phyloP scores from a whole-genome alignment of 176 grass and related monocot genomes.

The Elaeis guineensis region DNA sequence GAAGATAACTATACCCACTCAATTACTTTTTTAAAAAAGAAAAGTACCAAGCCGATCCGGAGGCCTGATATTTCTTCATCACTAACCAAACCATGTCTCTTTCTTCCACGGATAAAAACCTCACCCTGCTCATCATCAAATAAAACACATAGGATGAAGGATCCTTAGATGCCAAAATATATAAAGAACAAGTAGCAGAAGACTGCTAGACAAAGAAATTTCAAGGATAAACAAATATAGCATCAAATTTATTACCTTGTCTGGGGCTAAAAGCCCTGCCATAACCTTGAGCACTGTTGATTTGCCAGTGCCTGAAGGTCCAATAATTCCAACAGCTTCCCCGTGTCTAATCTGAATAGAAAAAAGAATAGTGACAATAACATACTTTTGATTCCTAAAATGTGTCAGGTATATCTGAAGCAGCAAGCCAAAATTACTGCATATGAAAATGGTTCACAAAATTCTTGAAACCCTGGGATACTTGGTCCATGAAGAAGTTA shows the following conservation, averaged over 20 bases:
- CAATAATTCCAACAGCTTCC: slow-evolving; percentile 96
- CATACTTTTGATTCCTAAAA: too few relatives aligned
- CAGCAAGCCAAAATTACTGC: too few relatives aligned
- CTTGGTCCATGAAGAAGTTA: too few relatives aligned
- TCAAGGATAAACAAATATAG: slow-evolving; percentile 4
- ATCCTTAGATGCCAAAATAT: too few relatives aligned
- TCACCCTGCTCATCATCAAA: slow-evolving; percentile 54
- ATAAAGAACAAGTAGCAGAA: too few relatives aligned
- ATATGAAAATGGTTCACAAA: too few relatives aligned
- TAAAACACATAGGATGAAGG: too few relatives aligned
- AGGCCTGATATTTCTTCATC: slow-evolving; percentile 88
- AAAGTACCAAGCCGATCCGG: slow-evolving; percentile 78
- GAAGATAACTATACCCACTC: slow-evolving; percentile 13
- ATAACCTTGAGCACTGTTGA: slow-evolving; percentile 95
- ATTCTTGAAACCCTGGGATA: too few relatives aligned
- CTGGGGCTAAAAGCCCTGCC: slow-evolving; percentile 80
- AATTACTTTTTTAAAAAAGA: slow-evolving; percentile 11
- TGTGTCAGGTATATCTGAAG: too few relatives aligned
- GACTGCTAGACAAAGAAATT: too few relatives aligned
- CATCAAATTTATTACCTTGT: slow-evolving; percentile 40
- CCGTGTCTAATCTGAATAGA: slow-evolving; percentile 81
- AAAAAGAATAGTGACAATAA: background rate
- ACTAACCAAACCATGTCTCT: slow-evolving; percentile 78
- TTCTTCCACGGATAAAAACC: slow-evolving; percentile 72
- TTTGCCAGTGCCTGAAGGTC: slow-evolving; percentile 93